These are phyloP conservation scores for Chaetoceros muelleri DNA, from an alignment of 108 stramenopile species.

Conservation along the genomic window DNA sequence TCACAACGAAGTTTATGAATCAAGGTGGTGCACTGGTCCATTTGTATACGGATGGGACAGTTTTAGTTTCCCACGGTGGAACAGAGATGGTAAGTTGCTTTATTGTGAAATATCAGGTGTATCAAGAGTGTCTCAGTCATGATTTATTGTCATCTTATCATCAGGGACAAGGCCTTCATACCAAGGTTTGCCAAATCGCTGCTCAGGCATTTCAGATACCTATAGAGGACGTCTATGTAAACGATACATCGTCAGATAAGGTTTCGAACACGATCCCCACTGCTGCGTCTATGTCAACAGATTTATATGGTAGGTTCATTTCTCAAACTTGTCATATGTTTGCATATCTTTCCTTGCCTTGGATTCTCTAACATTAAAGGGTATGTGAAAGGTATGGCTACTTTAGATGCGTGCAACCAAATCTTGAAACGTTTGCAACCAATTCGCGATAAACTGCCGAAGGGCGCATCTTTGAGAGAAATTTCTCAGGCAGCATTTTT, in stretches of 20 bases:
- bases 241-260: conserved; percentile 87
- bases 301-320: conserved; percentile 60
- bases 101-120: no score
- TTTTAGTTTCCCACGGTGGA: conserved; percentile 88
- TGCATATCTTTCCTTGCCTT: no score
- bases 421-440: conserved; percentile 75
- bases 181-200: conserved; percentile 90
- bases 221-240: conserved; percentile 72
- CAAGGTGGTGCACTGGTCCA: conserved; percentile 93
- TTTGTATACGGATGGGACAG: conserved; percentile 88
- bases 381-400: conserved; percentile 59
- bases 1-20: conserved; percentile 80
- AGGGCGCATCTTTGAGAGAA: conserved; percentile 41
- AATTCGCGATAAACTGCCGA: conserved; percentile 58
- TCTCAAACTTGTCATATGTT: neutral
- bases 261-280: conserved; percentile 87
- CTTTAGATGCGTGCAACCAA: conserved; percentile 88
- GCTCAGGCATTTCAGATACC: conserved; percentile 88
- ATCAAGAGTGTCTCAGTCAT: no score
- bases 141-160: no score
- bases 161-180: conserved; percentile 93
- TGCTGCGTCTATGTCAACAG: conserved; percentile 88
- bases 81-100: no score
- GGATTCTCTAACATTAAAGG: neutral
- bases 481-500: conserved; percentile 78